phyloP scores from a whole-genome alignment of 2,329 filamentous ascomycete genomes.

The Aspergillus vadensis region DNA sequence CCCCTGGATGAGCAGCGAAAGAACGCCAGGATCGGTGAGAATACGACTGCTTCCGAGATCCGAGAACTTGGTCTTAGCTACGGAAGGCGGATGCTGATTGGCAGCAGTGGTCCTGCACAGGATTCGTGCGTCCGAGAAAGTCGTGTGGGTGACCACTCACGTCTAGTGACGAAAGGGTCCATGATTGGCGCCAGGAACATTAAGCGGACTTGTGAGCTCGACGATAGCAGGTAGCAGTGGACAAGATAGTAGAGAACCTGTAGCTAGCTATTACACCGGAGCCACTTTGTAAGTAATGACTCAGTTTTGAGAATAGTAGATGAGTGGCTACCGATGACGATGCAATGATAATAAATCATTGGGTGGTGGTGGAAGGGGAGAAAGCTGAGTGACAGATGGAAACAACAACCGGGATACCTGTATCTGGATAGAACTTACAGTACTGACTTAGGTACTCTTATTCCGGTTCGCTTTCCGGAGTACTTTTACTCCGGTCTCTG shows the following conservation, averaged over 20 bases:
- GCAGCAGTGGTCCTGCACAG: background rate
- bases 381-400: no score
- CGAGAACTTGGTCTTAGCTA: constrained; percentile 12
- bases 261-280: no score
- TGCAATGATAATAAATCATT: no score
- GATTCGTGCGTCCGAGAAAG: background rate
- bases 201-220: constrained; percentile 5
- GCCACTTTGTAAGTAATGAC: background rate
- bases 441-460: no score
- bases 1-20: constrained; percentile 3
- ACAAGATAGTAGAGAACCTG: background rate
- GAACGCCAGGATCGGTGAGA: constrained; percentile 5
- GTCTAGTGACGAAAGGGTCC: constrained; percentile 5
- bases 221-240: background rate
- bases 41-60: constrained; percentile 12
- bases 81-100: constrained; percentile 8
- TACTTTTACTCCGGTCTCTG: background rate
- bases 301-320: background rate
- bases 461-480: background rate
- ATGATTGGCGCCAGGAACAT: constrained; percentile 11
- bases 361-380: background rate
- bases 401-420: no score
- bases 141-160: constrained; percentile 3
- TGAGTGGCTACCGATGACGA: no score
- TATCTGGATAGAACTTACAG: no score